These are phyloP conservation scores for Aspergillus taichungensis DNA, from an alignment of 495 filamentous ascomycete species.

Conservation along the genomic window DNA sequence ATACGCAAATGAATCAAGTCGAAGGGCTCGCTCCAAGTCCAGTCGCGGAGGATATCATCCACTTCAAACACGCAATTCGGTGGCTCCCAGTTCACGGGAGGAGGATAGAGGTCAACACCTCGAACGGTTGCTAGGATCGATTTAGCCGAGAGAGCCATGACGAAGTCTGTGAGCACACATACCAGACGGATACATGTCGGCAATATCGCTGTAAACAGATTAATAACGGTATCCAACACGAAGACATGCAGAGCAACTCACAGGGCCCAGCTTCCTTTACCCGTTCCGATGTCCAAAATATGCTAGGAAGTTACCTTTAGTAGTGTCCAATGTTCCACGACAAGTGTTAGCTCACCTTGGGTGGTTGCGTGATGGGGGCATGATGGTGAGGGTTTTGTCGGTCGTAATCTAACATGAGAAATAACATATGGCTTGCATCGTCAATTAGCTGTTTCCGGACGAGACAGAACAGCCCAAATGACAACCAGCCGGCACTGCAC, in stretches of 20 bases:
- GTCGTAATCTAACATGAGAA: constrained; percentile 12
- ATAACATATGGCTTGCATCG: constrained; percentile 9
- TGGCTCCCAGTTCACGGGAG: constrained; percentile 14
- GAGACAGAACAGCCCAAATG: too few relatives aligned
- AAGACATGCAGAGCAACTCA: not conserved
- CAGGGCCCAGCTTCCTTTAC: constrained; percentile 15
- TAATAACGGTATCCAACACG: not conserved
- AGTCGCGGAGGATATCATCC: constrained; percentile 19
- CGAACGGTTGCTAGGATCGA: constrained; percentile 10
- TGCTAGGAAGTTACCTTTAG: constrained; percentile 7
- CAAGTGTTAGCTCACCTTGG: constrained; percentile 6
- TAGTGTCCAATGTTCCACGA: not conserved
- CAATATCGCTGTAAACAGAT: constrained; percentile 6
- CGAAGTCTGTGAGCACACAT: not conserved
- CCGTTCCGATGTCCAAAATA: constrained; percentile 15
- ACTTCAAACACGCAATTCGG: constrained; percentile 22
- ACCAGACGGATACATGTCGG: constrained; percentile 9
- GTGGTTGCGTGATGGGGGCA: constrained; percentile 9
- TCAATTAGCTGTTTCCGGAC: not conserved
- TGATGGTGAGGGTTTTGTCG: constrained; percentile 9
- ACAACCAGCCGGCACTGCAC: not conserved
- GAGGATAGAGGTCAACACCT: constrained; percentile 18
- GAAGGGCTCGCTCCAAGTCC: constrained; percentile 22
- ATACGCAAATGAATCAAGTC: constrained; percentile 27
- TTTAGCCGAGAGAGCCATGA: constrained; percentile 3